These are phyloP conservation scores for Wallacemonas sp. DNA, from an alignment of 208 protist species.

Conservation along the genomic window DNA sequence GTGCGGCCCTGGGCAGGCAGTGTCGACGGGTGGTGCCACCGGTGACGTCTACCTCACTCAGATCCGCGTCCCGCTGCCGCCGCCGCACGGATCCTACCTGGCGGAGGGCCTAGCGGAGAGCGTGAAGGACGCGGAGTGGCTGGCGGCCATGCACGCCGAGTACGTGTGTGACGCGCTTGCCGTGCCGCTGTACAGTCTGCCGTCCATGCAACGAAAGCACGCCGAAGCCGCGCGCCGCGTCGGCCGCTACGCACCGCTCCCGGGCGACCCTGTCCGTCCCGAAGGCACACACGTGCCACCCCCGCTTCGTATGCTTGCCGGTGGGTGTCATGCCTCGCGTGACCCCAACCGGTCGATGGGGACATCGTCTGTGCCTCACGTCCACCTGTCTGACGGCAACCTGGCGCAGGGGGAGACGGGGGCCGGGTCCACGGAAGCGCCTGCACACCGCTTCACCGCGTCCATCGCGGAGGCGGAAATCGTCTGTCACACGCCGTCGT, in stretches of 20 bases:
- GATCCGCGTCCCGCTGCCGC: constrained; percentile 45
- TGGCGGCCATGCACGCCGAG: constrained; percentile 87
- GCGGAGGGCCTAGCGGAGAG: constrained; percentile 64
- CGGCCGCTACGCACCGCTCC: constrained; percentile 65
- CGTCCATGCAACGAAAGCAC: constrained; percentile 69
- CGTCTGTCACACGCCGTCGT: not conserved
- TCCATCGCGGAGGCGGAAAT: constrained; percentile 15
- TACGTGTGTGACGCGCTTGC: constrained; percentile 67
- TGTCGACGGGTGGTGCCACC: not conserved
- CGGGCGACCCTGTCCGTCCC: constrained; percentile 57
- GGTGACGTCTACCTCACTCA: constrained; percentile 38
- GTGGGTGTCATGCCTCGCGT: too few relatives aligned
- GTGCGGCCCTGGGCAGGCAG: not conserved
- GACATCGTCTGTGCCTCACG: too few relatives aligned
- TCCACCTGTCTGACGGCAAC: too few relatives aligned
- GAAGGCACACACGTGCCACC: constrained; percentile 59
- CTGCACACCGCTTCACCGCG: not conserved
- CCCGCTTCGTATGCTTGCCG: constrained; percentile 59
- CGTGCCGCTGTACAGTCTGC: constrained; percentile 62
- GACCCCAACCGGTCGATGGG: too few relatives aligned
- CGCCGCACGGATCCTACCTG: constrained; percentile 57
- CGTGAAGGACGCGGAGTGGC: constrained; percentile 67
- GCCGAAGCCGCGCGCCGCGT: constrained; percentile 44
- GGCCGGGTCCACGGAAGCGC: too few relatives aligned
- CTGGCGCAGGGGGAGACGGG: too few relatives aligned